Base-by-base conservation (phyloP, 148 eudicot species). In the Persicaria maculosa region DNA sequence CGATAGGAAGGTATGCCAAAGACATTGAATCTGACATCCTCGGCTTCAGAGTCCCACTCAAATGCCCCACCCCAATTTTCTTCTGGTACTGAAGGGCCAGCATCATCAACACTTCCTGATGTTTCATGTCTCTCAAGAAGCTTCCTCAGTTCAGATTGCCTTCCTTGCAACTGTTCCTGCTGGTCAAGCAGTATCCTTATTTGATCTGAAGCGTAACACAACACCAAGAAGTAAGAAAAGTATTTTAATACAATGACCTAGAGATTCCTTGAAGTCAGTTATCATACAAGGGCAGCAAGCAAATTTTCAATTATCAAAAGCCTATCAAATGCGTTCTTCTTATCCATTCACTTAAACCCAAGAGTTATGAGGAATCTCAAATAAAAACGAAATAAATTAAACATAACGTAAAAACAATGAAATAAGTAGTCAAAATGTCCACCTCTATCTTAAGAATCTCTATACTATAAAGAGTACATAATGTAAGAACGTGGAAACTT, bases 1-100 rank as follows among this genome's bases (percentile, higher is more conserved):
- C 97, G 99, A 74, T 90, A 96, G 6, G 85, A 76, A 64, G 97
- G 79, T 77, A 96, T 89, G 77, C 99, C 97, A 79, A 90, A 96
- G 46, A 92, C 80, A 76, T 96, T 96, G 73, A 96, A 86, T 68
- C 90, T 84, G 52, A 88, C 57, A 84, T 96, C 97, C 73, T 85
- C 90, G 76, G 93, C 99, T 77, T 76, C 82, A 73, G 92, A 83
- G 79, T 96, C 99, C 99, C 99, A 96, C 52, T 75, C 88, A 86
- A 96, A 96, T 22, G 87, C 72, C 53, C 94, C 88, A 2, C 88
- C 85, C 97, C 97, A 96, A 62, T 88, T 81, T 79, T 92, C 97
- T 25, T 64, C 80, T 59, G 90, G 76, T 74, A 81, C 83, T 73
- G 86, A 77, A 50, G 89, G 46, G 57, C 76, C 86, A 80, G 79